Base-by-base conservation (phyloP, 768 basidiomycete species). In the Tricholoma sp. region DNA sequence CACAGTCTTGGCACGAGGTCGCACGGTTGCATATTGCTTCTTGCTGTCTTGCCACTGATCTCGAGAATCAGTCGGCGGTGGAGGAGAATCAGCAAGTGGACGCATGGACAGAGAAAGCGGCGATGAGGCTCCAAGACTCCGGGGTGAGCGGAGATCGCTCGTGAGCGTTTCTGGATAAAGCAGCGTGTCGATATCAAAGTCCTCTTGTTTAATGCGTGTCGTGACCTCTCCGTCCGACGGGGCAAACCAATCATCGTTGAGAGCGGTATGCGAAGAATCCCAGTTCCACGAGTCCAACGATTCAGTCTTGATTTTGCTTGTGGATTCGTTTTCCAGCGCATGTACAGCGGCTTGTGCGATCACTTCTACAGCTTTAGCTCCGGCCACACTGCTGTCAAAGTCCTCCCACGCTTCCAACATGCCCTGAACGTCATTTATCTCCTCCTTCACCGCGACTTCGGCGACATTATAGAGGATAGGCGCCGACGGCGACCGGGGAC, bases 371-470 rank as follows among this genome's bases (percentile, higher is more conserved):
- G 80, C 74, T 54, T 74, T 75, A 24, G 75, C 64, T 24, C 75
- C 78, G 2, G 73, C 73, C 36, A 76, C 61, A 61, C 70, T 65
- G 54, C 67, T 63, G 62, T 86, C 84, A 57, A 83, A 75, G 60
- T 80, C 78, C 52, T 89, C 88, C 87, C 87, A 90, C 15, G 81
- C 81, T 55, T 87, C 85, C 44, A 88, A 67, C 70, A 86, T 78
- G 11, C 80, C 80, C 60, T 83, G 80, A 4, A 87, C 79, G 60
- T 89, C 85, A 17, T 71, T 72, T 1, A 79, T 77, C 59, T 88
- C 85, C 59, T 81, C 78, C 67, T 88, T 86, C 58, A 88, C 78
- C 8, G 68, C 59, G 7, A 76, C 63, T 20, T 74, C 68, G 31
- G 72, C 54, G 7, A 57, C 31, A 18, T 33, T 53, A 28, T 41